Base-by-base conservation (phyloP, 2,329 filamentous ascomycete species). In the Fusarium siculi region DNA sequence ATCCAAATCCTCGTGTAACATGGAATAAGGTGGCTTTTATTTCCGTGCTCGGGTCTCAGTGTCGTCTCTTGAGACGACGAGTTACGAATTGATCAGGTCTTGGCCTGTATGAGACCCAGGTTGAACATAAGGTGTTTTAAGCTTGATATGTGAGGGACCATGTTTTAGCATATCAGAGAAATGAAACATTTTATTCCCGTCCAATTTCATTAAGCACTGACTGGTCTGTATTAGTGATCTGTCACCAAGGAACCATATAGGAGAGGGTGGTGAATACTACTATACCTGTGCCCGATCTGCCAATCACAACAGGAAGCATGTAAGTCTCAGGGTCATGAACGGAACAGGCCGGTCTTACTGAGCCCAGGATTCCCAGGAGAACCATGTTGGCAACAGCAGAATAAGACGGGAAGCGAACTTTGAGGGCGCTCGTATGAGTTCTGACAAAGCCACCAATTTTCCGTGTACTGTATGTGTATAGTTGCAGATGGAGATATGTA, bases 401-500 rank as follows among this genome's bases (percentile, higher is more conserved):
- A 53, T 42, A 52, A 57, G 40, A 30, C 44, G 37, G 61, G 57
- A 68, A 64, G 54, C 66, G 62, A 64, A 40, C 60, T 42, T 32
- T 40, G 49, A 64, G 59, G 70, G 60, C 66, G 55, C 65, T 72
- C 42, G 54, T 55, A 44, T 69, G 70, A 72, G 69, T 53, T 37
- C 55, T 16, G 54, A 64, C 32, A 52, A 47, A 44, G 68, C 63
- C 68, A 57, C 58, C 44, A 28, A 55, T 23, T 32, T 49, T 44
- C 37, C 23, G 12, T 25, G 34, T 46, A 30, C 28, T 46, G 19
- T n/a, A 32, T 32, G 39, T 46, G 69, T 58, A 65, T 28, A 60
- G 63, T 54, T 60, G 34, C 37, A 60, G 28, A 66, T 37, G 56
- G 46, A 42, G 34, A 65, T 47, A 46, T 42, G 30, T 56, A 44